Percentiles rank a stretch among this genome's conserved stretches.
phyloP scores from a whole-genome alignment of 2,329 filamentous ascomycete species.

The Dothidotthia symphoricarpi region DNA sequence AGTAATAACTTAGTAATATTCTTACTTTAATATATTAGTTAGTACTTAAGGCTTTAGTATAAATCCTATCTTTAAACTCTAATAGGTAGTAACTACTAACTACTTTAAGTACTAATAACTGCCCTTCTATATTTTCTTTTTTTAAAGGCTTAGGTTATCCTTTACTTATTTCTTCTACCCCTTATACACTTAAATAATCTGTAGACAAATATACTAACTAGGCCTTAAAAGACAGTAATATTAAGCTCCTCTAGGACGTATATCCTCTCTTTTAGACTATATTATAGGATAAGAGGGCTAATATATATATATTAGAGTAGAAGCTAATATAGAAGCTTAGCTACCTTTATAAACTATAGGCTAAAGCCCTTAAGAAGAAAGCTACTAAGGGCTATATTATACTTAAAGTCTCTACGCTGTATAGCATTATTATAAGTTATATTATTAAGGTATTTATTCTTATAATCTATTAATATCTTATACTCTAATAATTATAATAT shows the following conservation, averaged over 20 bases:
- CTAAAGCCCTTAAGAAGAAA: constrained; percentile 34
- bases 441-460: constrained; percentile 55
- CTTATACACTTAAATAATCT: constrained; percentile 42
- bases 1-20: no score
- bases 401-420: constrained; percentile 49
- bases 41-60: no score
- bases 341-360: constrained; percentile 46
- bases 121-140: no score
- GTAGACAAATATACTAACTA: constrained; percentile 54
- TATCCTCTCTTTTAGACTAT: constrained; percentile 51
- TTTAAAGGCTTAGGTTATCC: no score
- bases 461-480: no score
- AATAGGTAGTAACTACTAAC: no score
- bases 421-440: constrained; percentile 55
- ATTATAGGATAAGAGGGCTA: constrained; percentile 41
- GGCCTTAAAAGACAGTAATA: constrained; percentile 51
- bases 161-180: no score
- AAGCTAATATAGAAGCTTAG: constrained; percentile 47
- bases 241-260: constrained; percentile 38
- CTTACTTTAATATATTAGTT: no score
- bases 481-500: no score
- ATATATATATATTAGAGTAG: constrained; percentile 42
- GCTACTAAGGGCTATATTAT: constrained; percentile 8
- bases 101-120: no score
- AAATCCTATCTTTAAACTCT: no score